Evolutionary conservation across 2,329 filamentous ascomycete species (phyloP).

Genomic region (Aspergillus sojae): DNA sequence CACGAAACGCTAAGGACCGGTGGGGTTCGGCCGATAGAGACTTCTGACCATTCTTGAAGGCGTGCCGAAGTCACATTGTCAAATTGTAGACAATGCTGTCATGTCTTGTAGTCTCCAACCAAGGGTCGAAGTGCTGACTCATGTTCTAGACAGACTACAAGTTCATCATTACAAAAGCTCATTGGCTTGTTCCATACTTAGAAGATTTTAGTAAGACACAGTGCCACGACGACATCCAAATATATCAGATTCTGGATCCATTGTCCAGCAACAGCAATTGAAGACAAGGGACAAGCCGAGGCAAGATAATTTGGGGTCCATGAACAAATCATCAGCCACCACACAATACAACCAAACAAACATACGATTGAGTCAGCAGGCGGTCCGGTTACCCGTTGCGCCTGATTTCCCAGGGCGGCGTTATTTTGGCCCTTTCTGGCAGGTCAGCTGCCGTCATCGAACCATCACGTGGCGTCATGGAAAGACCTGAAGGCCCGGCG

Average conservation of each 20-base stretch:
- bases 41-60: slow-evolving; percentile 8
- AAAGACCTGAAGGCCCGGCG: slow-evolving; percentile 14
- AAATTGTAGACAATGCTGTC: slow-evolving; percentile 11
- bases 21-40: neutral
- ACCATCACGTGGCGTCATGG: slow-evolving; percentile 35
- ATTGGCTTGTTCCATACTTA: slow-evolving; percentile 16
- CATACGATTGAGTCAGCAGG: neutral
- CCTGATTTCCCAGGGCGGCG: neutral
- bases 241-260: neutral
- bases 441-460: slow-evolving; percentile 29
- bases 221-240: neutral
- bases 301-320: neutral
- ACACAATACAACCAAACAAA: neutral
- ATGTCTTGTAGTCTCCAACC: slow-evolving; percentile 7
- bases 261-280: neutral
- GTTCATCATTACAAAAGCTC: neutral
- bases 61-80: neutral
- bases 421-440: slow-evolving; percentile 12
- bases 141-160: slow-evolving; percentile 14
- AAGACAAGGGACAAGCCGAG: neutral
- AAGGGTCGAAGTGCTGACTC: slow-evolving; percentile 11
- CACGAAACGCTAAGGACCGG: neutral
- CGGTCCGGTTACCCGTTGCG: slow-evolving; percentile 1
- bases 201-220: slow-evolving; percentile 5
- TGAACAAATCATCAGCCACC: neutral